These are phyloP conservation scores for Plasmodium inui DNA, from an alignment of 169 alveolate genomes.

Conservation along the genomic window DNA sequence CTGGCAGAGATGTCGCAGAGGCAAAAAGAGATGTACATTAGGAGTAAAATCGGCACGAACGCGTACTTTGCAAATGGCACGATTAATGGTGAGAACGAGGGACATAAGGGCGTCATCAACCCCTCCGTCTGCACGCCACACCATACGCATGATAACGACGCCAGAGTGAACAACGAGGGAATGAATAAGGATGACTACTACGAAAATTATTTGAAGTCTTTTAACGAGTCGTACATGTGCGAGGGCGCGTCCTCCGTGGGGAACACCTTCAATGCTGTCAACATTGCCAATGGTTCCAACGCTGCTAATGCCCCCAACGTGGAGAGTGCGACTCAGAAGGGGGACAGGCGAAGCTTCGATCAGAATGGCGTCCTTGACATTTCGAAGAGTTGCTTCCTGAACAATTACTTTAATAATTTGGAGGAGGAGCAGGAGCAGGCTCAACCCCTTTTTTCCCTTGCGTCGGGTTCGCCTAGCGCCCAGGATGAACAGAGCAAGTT, in stretches of 20 bases:
- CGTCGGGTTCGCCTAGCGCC: background rate
- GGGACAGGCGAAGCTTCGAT: background rate
- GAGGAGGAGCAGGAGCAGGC: background rate
- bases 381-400: constrained; percentile 52
- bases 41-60: background rate
- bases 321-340: background rate
- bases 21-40: constrained; percentile 52
- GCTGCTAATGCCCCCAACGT: too few relatives aligned
- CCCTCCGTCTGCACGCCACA: too few relatives aligned
- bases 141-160: background rate
- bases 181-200: background rate
- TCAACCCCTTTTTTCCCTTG: background rate
- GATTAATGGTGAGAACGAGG: background rate
- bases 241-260: background rate
- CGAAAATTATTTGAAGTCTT: background rate
- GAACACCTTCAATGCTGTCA: background rate
- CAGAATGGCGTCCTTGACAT: constrained; percentile 20
- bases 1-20: constrained; percentile 67
- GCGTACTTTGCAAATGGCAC: background rate
- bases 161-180: background rate
- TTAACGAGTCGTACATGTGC: constrained; percentile 18
- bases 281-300: background rate
- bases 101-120: background rate
- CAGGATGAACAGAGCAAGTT: background rate
- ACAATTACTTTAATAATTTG: constrained; percentile 48